Evolutionary conservation across 2,329 filamentous ascomycete genomes (phyloP), one percentile per base, ranked within the genome.

Genomic region (Fusarium staphyleae): DNA sequence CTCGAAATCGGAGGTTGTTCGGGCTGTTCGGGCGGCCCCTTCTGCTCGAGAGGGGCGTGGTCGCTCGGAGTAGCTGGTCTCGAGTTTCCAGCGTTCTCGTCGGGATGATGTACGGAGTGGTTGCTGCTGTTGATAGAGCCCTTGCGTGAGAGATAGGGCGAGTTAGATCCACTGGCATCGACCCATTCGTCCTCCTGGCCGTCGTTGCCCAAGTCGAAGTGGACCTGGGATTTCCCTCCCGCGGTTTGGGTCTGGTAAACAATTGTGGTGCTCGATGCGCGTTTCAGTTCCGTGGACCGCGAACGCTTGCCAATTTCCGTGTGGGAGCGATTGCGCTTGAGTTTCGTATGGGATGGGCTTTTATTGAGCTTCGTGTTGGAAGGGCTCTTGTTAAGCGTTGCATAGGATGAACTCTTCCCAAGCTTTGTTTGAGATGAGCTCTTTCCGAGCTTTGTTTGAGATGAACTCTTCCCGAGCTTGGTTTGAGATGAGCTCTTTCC

Each of bases 131-230:
- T 77, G 26, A 81, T 71, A 3, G 81, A 84, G 19, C 78, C 72
- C 59, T 76, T 76, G 49, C 74, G 72, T 44, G 74, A 76, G 37
- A 75, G 72, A 56, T 84, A 81, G 4, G 85, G 85, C 10, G 84
- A 87, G 44, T 84, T 85, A 50, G 83, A 86, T 39, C 78, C 79
- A 70, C 84, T 87, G 53, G 85, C 84, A 71, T 88, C 86, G 34
- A 87, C 83, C 86, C 86, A 88, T 74, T 85, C 85, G 77, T 85
- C 83, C 45, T 83, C 80, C 32, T 62, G 67, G 18, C 70, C 77
- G 60, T 76, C 74, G 62, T 75, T 80, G 45, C 85, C 85, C 47
- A 88, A 77, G 64, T 87, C 84, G 63, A 88, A 88, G 66, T 86
- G 85, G 26, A 87, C 85, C 57, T 82, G 80, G 19, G 72, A 70